Conservation (phyloP, 2,329 filamentous ascomycete genomes). For the Scytalidium lignicola region DNA sequence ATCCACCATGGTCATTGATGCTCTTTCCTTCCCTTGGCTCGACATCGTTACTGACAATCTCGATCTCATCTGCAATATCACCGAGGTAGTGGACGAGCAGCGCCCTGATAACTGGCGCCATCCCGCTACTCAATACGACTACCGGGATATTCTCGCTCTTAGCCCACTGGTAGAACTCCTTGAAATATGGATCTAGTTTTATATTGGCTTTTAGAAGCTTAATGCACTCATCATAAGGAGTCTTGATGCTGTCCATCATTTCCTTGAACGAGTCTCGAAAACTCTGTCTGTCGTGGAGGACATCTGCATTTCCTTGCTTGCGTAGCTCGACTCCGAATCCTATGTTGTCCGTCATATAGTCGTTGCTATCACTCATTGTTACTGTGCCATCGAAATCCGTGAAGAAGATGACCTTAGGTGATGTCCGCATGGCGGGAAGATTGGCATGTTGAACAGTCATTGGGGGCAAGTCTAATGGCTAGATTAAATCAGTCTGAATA, state of each 20-base stretch:
- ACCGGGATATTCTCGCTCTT: constrained; percentile 80
- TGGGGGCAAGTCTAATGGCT: not conserved
- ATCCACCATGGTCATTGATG: constrained; percentile 76
- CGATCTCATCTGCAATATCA: constrained; percentile 66
- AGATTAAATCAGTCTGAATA: too few species aligned
- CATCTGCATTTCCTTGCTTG: constrained; percentile 67
- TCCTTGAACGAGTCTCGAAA: constrained; percentile 86
- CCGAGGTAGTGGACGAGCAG: constrained; percentile 77
- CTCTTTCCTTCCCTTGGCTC: constrained; percentile 59
- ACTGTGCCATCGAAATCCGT: constrained; percentile 98
- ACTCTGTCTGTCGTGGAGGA: constrained; percentile 62
- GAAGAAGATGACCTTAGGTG: constrained; percentile 94
- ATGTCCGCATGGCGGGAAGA: constrained; percentile 56
- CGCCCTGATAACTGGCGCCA: constrained; percentile 85
- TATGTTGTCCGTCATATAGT: constrained; percentile 81
- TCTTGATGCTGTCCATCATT: constrained; percentile 85
- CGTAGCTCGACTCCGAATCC: constrained; percentile 74
- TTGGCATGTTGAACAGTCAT: constrained; percentile 20
- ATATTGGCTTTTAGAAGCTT: constrained; percentile 75
- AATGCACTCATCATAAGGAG: constrained; percentile 78
- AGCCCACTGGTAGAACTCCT: constrained; percentile 81
- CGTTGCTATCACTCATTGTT: constrained; percentile 64
- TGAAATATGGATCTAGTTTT: constrained; percentile 82
- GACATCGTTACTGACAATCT: constrained; percentile 88
- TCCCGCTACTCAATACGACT: constrained; percentile 86